Conservation (phyloP, 352 stramenopile species). For the Globisporangium spinosum region DNA sequence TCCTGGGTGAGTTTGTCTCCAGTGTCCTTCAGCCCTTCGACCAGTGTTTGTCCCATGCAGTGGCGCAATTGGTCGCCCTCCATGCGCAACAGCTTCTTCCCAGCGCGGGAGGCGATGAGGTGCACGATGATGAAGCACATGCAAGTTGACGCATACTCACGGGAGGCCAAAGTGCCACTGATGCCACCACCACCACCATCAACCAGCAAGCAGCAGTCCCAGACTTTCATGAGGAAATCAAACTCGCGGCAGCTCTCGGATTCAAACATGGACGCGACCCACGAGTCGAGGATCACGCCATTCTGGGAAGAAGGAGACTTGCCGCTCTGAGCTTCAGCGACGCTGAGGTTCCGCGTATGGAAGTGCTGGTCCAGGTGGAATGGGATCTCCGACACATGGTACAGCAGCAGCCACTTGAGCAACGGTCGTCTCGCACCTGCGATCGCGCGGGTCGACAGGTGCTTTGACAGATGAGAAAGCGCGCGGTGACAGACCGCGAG, state of each 20-base stretch:
- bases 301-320: constrained; percentile 9
- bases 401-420: constrained; percentile 73
- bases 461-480: constrained; percentile 46
- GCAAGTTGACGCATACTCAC: constrained; percentile 23
- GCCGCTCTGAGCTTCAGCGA: constrained; percentile 8
- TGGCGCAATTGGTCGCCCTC: constrained; percentile 62
- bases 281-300: constrained; percentile 52
- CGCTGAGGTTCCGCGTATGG: constrained; percentile 47
- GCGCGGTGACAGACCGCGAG: constrained; percentile 40
- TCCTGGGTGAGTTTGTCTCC: constrained; percentile 31
- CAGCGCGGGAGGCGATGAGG: constrained; percentile 30
- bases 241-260: constrained; percentile 38
- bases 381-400: constrained; percentile 61
- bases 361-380: constrained; percentile 78
- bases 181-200: constrained; percentile 13
- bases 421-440: constrained; percentile 37
- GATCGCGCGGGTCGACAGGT: constrained; percentile 26
- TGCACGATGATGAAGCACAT: constrained; percentile 55
- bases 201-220: constrained; percentile 65
- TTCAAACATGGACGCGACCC: constrained; percentile 79
- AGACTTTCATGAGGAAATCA: constrained; percentile 58
- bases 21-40: constrained; percentile 42
- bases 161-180: constrained; percentile 13
- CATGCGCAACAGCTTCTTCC: constrained; percentile 72
- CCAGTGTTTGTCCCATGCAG: constrained; percentile 60